Evolutionary conservation across 2,329 filamentous ascomycete species (phyloP).

Genomic region (Teratosphaeria pseudoeucalypti): DNA sequence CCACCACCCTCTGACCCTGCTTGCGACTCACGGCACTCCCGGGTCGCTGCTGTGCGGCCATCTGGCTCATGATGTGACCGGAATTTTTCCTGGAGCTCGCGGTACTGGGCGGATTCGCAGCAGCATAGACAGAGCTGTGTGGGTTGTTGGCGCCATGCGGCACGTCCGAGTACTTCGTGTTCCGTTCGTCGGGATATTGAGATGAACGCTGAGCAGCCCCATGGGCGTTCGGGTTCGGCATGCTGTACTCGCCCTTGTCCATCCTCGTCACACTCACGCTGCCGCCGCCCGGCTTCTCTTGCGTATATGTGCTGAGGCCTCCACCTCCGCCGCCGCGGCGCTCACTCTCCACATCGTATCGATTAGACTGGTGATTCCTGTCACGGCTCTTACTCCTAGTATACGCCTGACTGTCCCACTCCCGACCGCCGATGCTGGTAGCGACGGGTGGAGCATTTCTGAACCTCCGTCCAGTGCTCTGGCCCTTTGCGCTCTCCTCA

Average conservation of each 20-base stretch:
- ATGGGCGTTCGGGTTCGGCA: neutral
- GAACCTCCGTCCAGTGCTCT: slow-evolving; percentile 18
- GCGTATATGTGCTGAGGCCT: neutral
- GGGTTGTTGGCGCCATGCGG: neutral
- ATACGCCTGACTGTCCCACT: slow-evolving; percentile 15
- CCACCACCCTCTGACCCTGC: neutral
- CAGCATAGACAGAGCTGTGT: neutral
- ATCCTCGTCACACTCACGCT: neutral
- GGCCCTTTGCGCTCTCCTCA: slow-evolving; percentile 31
- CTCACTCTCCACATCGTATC: slow-evolving; percentile 14
- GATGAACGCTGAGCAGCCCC: neutral
- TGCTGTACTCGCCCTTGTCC: neutral
- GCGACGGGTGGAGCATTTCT: slow-evolving; percentile 27
- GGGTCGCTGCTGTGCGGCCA: neutral
- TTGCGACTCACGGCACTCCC: neutral
- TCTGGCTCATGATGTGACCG: neutral
- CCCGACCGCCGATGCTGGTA: slow-evolving; percentile 23
- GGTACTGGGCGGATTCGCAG: neutral
- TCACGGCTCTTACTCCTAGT: slow-evolving; percentile 7
- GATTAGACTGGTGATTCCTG: slow-evolving; percentile 6
- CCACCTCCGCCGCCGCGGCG: slow-evolving; percentile 2
- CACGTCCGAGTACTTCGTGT: neutral
- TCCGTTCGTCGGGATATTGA: neutral
- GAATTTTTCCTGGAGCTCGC: neutral
- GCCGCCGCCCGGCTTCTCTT: neutral